Percentiles rank a stretch among this genome's conserved stretches.
These are phyloP conservation scores for Phylloporus gajari DNA, from an alignment of 1,284 basidiomycete species.

Conservation along the genomic window DNA sequence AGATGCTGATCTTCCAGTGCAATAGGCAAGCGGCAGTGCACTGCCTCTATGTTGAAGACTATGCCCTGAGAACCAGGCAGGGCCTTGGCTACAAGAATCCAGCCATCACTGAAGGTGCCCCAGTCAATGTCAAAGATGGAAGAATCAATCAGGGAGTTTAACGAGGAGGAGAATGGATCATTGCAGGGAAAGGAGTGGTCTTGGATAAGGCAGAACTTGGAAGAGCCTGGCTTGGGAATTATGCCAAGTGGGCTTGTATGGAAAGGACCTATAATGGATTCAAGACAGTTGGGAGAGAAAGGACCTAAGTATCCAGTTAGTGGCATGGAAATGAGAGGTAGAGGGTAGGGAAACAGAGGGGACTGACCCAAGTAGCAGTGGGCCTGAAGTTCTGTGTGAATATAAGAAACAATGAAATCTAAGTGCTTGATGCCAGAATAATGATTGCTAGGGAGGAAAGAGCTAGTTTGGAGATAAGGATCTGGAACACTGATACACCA, in stretches of 20 bases:
- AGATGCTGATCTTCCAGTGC: not conserved
- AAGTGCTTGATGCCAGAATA: not conserved
- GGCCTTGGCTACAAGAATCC: not conserved
- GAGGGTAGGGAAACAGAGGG: not conserved
- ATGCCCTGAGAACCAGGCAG: not conserved
- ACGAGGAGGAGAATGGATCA: not conserved
- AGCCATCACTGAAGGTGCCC: not conserved
- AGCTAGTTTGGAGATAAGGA: not conserved
- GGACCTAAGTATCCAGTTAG: not conserved
- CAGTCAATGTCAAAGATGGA: not conserved
- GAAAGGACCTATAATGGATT: not conserved
- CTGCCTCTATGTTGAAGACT: not conserved
- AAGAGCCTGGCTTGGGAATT: not conserved
- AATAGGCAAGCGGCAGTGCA: not conserved
- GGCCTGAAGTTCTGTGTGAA: not conserved
- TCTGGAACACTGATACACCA: not conserved
- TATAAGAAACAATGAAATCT: not conserved
- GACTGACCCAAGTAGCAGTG: not conserved
- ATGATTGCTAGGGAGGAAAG: not conserved
- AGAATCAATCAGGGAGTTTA: not conserved
- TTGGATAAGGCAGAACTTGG: not conserved
- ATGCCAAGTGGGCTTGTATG: not conserved
- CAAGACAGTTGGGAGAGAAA: not conserved
- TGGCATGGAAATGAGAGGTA: no score
- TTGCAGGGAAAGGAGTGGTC: not conserved